Conservation (phyloP, 2,329 filamentous ascomycete genomes). For the Monosporascus sp. region DNA sequence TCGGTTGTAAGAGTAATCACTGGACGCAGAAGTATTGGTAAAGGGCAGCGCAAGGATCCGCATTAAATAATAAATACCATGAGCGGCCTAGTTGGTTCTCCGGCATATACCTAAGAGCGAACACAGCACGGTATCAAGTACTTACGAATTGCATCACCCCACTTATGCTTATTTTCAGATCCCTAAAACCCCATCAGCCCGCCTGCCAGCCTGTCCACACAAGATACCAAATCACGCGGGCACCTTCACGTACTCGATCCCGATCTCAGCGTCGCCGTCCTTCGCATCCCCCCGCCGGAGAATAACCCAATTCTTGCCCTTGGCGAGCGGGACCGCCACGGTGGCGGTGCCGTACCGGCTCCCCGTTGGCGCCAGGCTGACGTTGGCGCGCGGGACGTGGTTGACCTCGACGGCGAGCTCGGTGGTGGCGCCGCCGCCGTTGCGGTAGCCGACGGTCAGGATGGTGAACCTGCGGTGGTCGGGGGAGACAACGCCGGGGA, state of each 20-base stretch:
- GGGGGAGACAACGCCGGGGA: constrained; percentile 20
- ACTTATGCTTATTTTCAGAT: no score
- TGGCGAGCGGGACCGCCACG: constrained; percentile 11
- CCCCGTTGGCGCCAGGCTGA: constrained; percentile 13
- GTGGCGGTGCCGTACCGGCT: constrained; percentile 10
- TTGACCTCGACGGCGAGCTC: constrained; percentile 19
- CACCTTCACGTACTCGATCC: constrained; percentile 18
- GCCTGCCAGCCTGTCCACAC: neutral
- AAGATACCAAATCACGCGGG: neutral
- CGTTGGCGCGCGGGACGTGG: constrained; percentile 9
- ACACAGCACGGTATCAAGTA: no score
- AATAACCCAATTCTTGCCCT: constrained; percentile 23
- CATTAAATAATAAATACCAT: no score
- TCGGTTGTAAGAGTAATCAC: no score
- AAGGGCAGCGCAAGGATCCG: no score
- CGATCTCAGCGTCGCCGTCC: constrained; percentile 7
- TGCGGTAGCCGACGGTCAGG: constrained; percentile 19
- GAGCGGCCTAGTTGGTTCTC: no score
- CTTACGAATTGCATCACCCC: no score
- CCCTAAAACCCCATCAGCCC: no score
- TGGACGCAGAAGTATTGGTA: no score
- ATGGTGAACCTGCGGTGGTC: constrained; percentile 4
- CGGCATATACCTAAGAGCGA: no score
- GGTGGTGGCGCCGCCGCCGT: constrained; percentile 10
- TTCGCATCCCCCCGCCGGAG: constrained; percentile 13